Base-by-base conservation (phyloP, 371 early-diverging fungal species). In the Actinomortierella wolfii region DNA sequence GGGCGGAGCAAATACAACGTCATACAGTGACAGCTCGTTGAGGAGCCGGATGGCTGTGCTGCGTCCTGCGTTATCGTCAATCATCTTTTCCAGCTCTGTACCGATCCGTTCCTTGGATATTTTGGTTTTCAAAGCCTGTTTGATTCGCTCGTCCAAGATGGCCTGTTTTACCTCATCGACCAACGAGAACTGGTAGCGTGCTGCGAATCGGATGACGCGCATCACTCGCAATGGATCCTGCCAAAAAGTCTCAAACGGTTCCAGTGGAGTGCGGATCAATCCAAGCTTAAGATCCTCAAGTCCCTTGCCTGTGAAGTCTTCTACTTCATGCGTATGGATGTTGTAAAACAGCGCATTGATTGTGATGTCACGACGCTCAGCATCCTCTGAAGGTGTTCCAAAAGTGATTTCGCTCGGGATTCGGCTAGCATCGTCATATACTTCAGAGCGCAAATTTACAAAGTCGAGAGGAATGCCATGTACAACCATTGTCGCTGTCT, bases 341-440 rank as follows among this genome's bases (percentile, higher is more conserved):
- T 99, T 99, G 80, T 97, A 99, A 64, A 99, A 99, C 51, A 99
- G 81, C 25, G 99, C 87, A 69, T 99, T 99, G 78, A 99, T 97
- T 17, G 99, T 99, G 7, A 92, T 92, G 79, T 99, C 99, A 28
- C 99, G 84, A 8, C 99, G 91, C 42, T 86, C 80, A 1, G 99
- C 98, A 79, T 99, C 99, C 66, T 99, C 93, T n/a, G 79, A 55
- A 0, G 99, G 96, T 20, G 97, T 94, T 6, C 99, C 99, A 76
- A 92, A 94, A 42, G 81, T 86, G 59, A 89, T 77, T 56, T 80
- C 68, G 15, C 77, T 75, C 15, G 99, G 99, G 28, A 97, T 95
- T 13, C 99, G 81, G 45, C 89, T 90, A 42, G 87, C 83, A 20
- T 89, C 90, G 42, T 84, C 78, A 78, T 99, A 99, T 23, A 85